These are phyloP conservation scores for Heimioporus retisporus DNA, from an alignment of 1,284 basidiomycete genomes.

Conservation along the genomic window DNA sequence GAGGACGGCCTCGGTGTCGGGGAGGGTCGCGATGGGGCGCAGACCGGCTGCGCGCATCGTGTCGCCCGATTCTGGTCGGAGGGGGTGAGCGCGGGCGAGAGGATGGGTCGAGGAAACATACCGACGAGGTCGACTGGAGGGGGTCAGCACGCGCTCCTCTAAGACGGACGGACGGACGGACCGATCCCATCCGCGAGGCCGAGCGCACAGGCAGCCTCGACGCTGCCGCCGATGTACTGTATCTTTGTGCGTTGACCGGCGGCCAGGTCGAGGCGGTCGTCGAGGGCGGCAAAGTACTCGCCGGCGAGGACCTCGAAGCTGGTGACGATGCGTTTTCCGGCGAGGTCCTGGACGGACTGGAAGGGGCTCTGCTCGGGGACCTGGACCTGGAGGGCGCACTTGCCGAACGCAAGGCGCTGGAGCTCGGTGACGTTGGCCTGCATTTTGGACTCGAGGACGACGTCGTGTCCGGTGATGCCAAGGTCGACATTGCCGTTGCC, in stretches of 20 bases:
- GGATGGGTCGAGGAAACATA: slow-evolving; percentile 49
- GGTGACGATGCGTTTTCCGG: slow-evolving; percentile 94
- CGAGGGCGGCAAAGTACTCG: slow-evolving; percentile 83
- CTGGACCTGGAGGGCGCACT: slow-evolving; percentile 95
- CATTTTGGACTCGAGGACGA: slow-evolving; percentile 93
- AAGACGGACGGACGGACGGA: slow-evolving; percentile 49
- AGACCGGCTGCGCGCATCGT: slow-evolving; percentile 99
- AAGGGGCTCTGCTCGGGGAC: slow-evolving; percentile 86
- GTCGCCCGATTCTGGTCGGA: slow-evolving; percentile 90
- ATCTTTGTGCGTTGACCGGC: slow-evolving; percentile 79
- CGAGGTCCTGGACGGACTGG: slow-evolving; percentile 82
- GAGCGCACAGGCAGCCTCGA: slow-evolving; percentile 97
- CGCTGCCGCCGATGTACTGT: slow-evolving; percentile 97
- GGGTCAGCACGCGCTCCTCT: too few species aligned
- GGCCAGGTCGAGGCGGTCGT: slow-evolving; percentile 63
- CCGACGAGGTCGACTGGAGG: slow-evolving; percentile 89
- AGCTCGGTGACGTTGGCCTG: slow-evolving; percentile 83
- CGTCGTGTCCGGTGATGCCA: slow-evolving; percentile 97
- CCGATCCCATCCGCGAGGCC: slow-evolving; percentile 98
- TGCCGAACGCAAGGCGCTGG: slow-evolving; percentile 93
- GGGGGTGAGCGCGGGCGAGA: too few species aligned
- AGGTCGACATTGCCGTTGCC: slow-evolving; percentile 97
- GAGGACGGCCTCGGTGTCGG: slow-evolving; percentile 93
- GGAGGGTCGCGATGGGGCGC: slow-evolving; percentile 91
- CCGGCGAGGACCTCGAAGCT: slow-evolving; percentile 92